These are phyloP conservation scores for Penicillium longicatenatum DNA, from an alignment of 495 filamentous ascomycete genomes.

Conservation along the genomic window DNA sequence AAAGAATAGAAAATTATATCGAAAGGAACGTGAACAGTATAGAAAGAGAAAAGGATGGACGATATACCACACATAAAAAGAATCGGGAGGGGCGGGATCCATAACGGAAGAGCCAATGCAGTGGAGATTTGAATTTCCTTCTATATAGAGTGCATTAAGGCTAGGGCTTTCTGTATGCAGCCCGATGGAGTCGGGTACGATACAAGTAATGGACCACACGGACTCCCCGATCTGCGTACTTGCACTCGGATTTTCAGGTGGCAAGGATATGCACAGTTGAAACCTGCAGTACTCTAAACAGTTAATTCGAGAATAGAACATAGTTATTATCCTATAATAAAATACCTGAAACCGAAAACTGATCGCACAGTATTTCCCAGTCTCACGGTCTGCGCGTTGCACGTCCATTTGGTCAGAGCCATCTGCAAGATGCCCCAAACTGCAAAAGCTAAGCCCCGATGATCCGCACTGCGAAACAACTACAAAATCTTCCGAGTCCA, in stretches of 20 bases:
- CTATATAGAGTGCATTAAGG: slow-evolving; percentile 6
- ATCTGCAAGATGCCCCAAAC: slow-evolving; percentile 35
- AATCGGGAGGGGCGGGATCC: slow-evolving; percentile 42
- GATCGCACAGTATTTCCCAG: slow-evolving; percentile 19
- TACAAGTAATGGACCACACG: slow-evolving; percentile 21
- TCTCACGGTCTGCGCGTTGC: slow-evolving; percentile 30
- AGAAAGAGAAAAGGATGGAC: slow-evolving; percentile 11
- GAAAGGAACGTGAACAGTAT: slow-evolving; percentile 21
- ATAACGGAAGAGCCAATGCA: slow-evolving; percentile 52
- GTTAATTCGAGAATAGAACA: not conserved
- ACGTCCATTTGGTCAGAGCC: slow-evolving; percentile 29
- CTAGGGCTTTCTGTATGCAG: slow-evolving; percentile 22
- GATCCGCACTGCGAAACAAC: slow-evolving; percentile 26
- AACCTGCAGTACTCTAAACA: not conserved
- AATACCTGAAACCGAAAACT: slow-evolving; percentile 5
- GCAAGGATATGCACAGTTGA: slow-evolving; percentile 5
- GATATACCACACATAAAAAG: slow-evolving; percentile 19
- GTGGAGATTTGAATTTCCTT: slow-evolving; percentile 9
- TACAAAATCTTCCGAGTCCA: slow-evolving; percentile 22
- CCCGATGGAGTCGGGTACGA: slow-evolving; percentile 22
- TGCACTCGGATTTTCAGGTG: slow-evolving; percentile 12
- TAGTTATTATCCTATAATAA: not conserved
- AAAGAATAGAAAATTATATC: slow-evolving; percentile 33
- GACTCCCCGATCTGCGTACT: slow-evolving; percentile 27
- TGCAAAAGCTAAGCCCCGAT: slow-evolving; percentile 36